A percentile compares a stretch with the other conserved stretches of the same genome.
Evolutionary conservation across 2,329 filamentous ascomycete genomes (phyloP).

Genomic region (Celoporthe dispersa): DNA sequence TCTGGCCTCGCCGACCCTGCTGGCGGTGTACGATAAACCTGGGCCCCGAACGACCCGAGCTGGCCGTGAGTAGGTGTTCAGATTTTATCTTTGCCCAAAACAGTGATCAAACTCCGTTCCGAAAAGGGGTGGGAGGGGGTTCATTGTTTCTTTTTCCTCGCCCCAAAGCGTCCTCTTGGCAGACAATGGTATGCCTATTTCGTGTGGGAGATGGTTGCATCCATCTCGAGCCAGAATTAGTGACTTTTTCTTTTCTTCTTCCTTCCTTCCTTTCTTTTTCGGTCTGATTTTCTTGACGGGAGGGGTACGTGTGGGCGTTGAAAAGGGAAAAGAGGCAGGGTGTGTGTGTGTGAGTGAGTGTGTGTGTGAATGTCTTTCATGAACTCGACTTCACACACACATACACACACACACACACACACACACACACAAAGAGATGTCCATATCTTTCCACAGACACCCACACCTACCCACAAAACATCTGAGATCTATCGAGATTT

Average conservation of each 20-base stretch:
- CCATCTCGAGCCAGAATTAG: background rate
- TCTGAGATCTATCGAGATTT: constrained; percentile 26
- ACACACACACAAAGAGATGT: background rate
- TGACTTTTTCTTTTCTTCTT: background rate
- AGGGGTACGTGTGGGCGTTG: background rate
- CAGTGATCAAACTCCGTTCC: background rate
- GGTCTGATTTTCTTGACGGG: background rate
- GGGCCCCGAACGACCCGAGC: background rate
- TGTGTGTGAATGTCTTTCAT: background rate
- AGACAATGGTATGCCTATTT: background rate
- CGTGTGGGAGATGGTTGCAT: background rate
- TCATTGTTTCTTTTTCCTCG: background rate
- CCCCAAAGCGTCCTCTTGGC: background rate
- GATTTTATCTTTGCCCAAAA: background rate
- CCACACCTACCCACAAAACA: constrained; percentile 5
- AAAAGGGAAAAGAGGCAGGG: background rate
- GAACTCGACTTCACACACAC: background rate
- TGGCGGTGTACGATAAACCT: background rate
- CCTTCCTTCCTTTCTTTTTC: background rate
- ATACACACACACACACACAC: background rate
- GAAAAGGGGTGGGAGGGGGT: background rate
- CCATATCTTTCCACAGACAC: background rate
- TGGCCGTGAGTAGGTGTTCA: background rate
- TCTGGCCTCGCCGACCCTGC: background rate
- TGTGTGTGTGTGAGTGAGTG: too few relatives aligned